phyloP scores from a whole-genome alignment of 352 stramenopile genomes.

The Pythium monospermum region DNA sequence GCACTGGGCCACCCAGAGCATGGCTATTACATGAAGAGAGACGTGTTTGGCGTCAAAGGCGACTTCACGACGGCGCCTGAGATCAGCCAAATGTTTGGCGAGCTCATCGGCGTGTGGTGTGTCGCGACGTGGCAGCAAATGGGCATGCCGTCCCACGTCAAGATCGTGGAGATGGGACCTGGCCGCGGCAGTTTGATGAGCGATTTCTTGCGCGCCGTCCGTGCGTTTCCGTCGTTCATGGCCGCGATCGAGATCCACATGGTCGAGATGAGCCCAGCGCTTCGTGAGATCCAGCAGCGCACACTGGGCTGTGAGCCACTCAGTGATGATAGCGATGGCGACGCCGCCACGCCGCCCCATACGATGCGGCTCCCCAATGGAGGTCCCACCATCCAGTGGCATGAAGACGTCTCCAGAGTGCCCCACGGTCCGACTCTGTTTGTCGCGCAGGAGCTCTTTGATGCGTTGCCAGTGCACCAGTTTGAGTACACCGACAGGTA shows the following conservation, averaged over 20 bases:
- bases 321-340: constrained; percentile 23
- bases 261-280: constrained; percentile 86
- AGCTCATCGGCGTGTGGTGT: constrained; percentile 91
- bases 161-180: constrained; percentile 90
- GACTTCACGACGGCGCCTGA: constrained; percentile 94
- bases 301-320: constrained; percentile 56
- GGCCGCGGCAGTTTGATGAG: constrained; percentile 92
- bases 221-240: constrained; percentile 87
- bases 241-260: constrained; percentile 84
- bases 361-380: constrained; percentile 45
- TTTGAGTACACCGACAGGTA: constrained; percentile 92
- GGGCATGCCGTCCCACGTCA: constrained; percentile 59
- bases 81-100: constrained; percentile 93
- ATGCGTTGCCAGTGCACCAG: constrained; percentile 92
- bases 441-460: constrained; percentile 91
- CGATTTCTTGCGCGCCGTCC: constrained; percentile 89
- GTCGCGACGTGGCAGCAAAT: constrained; percentile 90
- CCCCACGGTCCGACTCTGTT: constrained; percentile 82
- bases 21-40: constrained; percentile 95
- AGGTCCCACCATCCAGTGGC: constrained; percentile 72
- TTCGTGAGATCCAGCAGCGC: constrained; percentile 89
- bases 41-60: constrained; percentile 88
- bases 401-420: constrained; percentile 79
- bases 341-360: constrained; percentile 21
- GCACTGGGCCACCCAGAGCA: constrained; percentile 88